A percentile compares a stretch with the other conserved stretches of the same genome.
Conservation (phyloP, 805 yeast species). For the Candida koratica region DNA sequence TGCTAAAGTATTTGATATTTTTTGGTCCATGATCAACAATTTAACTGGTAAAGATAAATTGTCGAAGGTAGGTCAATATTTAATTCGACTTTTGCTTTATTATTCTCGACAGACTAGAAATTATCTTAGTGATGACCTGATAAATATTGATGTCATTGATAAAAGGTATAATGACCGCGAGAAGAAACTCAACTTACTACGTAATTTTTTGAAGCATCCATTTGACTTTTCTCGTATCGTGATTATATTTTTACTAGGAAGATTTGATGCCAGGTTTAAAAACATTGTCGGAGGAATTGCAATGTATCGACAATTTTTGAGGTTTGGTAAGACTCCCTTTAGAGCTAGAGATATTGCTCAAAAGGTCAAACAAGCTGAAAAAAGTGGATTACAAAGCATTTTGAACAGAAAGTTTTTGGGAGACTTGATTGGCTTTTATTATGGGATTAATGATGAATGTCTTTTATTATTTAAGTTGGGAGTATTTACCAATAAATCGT, state of each 20-base stretch:
- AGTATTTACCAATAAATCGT: constrained; percentile 36
- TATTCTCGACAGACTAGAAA: constrained; percentile 42
- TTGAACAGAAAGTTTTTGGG: constrained; percentile 45
- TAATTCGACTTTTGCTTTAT: constrained; percentile 48
- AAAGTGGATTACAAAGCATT: constrained; percentile 16
- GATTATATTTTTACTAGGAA: constrained; percentile 33
- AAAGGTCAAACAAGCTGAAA: constrained; percentile 23
- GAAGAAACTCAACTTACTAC: constrained; percentile 30
- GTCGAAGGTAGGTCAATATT: constrained; percentile 61
- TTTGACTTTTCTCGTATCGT: constrained; percentile 33
- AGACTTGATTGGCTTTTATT: constrained; percentile 55
- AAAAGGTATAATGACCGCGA: constrained; percentile 28
- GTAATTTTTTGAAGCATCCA: constrained; percentile 36
- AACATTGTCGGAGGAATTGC: constrained; percentile 48
- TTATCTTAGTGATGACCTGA: constrained; percentile 29
- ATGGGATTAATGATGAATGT: constrained; percentile 63
- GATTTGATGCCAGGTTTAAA: constrained; percentile 37
- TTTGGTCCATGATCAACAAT: constrained; percentile 47
- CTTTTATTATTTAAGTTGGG: constrained; percentile 52
- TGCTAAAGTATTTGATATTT: constrained; percentile 32
- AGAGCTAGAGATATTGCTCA: constrained; percentile 38
- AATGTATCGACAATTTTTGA: constrained; percentile 60
- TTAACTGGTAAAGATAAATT: constrained; percentile 69
- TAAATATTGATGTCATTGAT: constrained; percentile 31
- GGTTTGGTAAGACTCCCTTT: constrained; percentile 71